Base-by-base conservation (phyloP, 2,329 filamentous ascomycete genomes). In the Colletotrichum sp. region DNA sequence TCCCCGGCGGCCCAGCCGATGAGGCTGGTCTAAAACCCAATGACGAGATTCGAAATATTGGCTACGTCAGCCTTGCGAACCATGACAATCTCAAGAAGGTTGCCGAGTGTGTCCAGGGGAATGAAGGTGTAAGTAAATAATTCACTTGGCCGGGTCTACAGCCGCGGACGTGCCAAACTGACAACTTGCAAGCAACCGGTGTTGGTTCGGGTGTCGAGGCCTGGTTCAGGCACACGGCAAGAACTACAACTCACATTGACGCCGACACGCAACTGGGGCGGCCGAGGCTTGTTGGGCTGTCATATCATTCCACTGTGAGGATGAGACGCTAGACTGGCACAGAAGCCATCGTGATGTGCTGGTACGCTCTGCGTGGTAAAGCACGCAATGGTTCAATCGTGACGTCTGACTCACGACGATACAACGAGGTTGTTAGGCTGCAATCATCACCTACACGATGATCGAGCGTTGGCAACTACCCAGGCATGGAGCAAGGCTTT, bases 51-150 rank as follows among this genome's bases (percentile, higher is more conserved):
- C 92, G 94, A 75, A 93, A 90, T 80, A 98, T 99, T 87, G 97
- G 96, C 77, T 93, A 92, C 80, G 95, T 96, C 57, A 95, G 96
- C 82, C 93, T 90, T 86, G 88, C 91, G 78, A 99, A 99, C 82
- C 94, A 99, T 82, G 96, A 98, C 84, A 92, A 92, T 80, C 90
- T 99, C 60, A 92, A 90, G 78, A 97, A 94, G 85, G 94, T 99
- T 24, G 95, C 93, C n/a, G 94, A 98, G 82, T 93, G 94, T 74
- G 96, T 99, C 1, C 94, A 96, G 82, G 94, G 94, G 78, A 98
- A 95, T 81, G 95, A 98, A 89, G 95, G 94, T 78, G 96, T 98
- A 90, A 88, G 94, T 91, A 30, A 28, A 34, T 10, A 24, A 60
- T 66, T 36, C n/a, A 32, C 26, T 48, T 16, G n/a, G 6, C 57